Evolutionary conservation across 768 basidiomycete species (phyloP), one percentile per base, ranked within the genome.

Genomic region (Russula brevipes): DNA sequence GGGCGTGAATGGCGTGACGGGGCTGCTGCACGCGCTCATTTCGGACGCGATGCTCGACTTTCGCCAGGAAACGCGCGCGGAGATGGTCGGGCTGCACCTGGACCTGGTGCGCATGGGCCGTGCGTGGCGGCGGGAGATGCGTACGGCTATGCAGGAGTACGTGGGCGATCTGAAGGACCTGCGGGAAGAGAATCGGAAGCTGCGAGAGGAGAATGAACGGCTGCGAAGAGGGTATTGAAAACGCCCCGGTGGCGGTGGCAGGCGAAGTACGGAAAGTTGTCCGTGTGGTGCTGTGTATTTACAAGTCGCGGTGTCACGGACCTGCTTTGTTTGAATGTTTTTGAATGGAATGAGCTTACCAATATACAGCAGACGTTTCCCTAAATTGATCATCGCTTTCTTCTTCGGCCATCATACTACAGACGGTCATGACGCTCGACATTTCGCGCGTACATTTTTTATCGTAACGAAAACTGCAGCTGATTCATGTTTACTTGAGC

Each of bases 1-100:
- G 71, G 57, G 76, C 71, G 31, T 63, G 71, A 47, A 73, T 69
- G 61, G 76, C 69, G 80, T 83, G 16, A 84, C 88, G 54, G 85
- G 86, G 45, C 76, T 89, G 33, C 72, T 91, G 63, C 81, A 83
- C 59, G 78, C 78, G 30, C 82, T 89, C 58, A 81, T 91, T 56
- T 79, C 81, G 50, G 88, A 90, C 59, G 85, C 84, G 61, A 83
- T 91, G 83, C 82, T 79, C 66, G 89, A 91, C 66, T 87, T 83
- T 69, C 86, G 85, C 71, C 77, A 79, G 65, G 87, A 90, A 71
- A 85, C 82, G 30, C 80, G 81, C 69, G 78, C 81, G n/a, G 85
- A 89, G 77, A 82, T 90, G 80, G 80, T 82, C 71, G 87, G 86
- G 2, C 74, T 91, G 60, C 89, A 91, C 73, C 69, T 91, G 64